These are phyloP conservation scores for Trametes polyzona DNA, from an alignment of 1,284 basidiomycete genomes.

Conservation along the genomic window DNA sequence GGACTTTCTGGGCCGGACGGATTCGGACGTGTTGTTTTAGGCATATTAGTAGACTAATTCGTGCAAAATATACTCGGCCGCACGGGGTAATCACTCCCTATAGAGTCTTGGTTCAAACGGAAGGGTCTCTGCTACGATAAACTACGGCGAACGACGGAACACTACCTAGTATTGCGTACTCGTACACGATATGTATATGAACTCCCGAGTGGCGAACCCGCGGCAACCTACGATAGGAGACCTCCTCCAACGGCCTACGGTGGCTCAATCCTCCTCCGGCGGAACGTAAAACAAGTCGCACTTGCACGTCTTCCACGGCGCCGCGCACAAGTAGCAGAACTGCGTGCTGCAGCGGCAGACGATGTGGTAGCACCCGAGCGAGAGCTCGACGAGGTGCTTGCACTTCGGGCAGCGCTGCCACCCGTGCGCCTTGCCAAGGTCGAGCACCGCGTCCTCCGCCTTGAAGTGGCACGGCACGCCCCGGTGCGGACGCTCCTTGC, in stretches of 20 bases:
- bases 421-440: conserved; percentile 35
- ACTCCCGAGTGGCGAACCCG: no score
- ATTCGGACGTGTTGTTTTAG: no score
- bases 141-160: no score
- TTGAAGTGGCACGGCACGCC: conserved; percentile 6
- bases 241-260: neutral
- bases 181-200: no score
- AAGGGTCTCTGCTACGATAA: no score
- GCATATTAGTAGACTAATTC: no score
- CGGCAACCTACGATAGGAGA: no score
- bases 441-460: conserved; percentile 36
- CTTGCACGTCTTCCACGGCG: conserved; percentile 45
- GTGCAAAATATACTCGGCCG: no score
- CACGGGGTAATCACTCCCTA: no score
- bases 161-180: no score
- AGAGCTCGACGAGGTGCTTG: conserved; percentile 43
- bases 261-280: conserved; percentile 2
- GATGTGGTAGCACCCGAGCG: conserved; percentile 48
- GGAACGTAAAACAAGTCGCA: conserved; percentile 39
- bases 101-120: no score
- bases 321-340: conserved; percentile 45
- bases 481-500: conserved; percentile 11
- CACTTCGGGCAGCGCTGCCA: conserved; percentile 49
- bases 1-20: no score
- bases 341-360: conserved; percentile 47